A percentile compares a stretch with the other conserved stretches of the same genome.
These are phyloP conservation scores for Cladosporium sp. DNA, from an alignment of 2,329 filamentous ascomycete species.

Conservation along the genomic window DNA sequence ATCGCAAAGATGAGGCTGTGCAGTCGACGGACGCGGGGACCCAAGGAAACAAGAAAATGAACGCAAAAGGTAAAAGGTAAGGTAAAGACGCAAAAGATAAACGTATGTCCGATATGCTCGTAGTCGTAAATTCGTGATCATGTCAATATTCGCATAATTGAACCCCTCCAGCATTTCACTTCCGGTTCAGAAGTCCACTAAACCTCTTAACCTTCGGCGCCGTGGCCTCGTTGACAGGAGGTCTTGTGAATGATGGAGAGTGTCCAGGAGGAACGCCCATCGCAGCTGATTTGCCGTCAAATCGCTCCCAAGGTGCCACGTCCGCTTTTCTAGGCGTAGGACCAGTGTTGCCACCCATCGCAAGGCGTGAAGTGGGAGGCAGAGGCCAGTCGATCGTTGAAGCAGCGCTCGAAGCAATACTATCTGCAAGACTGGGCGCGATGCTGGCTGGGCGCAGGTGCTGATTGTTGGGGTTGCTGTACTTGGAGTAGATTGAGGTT, in stretches of 20 bases:
- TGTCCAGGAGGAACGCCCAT: background rate
- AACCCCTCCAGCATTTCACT: background rate
- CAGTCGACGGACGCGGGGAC: too few relatives aligned
- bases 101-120: too few relatives aligned
- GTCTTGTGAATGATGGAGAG: background rate
- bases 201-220: constrained; percentile 9
- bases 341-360: background rate
- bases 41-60: too few relatives aligned
- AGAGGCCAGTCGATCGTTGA: constrained; percentile 10
- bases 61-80: too few relatives aligned
- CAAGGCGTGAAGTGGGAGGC: background rate
- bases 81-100: too few relatives aligned
- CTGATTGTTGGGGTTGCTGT: background rate
- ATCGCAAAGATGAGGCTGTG: too few relatives aligned
- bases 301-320: constrained; percentile 8
- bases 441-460: background rate
- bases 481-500: background rate
- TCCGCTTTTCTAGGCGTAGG: constrained; percentile 2
- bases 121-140: too few relatives aligned
- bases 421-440: background rate
- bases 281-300: background rate
- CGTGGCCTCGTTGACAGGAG: background rate
- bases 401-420: background rate
- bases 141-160: too few relatives aligned
- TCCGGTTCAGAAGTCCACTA: constrained; percentile 9